Conservation (phyloP, 139 green algal species). For the Chlorella sp. region DNA sequence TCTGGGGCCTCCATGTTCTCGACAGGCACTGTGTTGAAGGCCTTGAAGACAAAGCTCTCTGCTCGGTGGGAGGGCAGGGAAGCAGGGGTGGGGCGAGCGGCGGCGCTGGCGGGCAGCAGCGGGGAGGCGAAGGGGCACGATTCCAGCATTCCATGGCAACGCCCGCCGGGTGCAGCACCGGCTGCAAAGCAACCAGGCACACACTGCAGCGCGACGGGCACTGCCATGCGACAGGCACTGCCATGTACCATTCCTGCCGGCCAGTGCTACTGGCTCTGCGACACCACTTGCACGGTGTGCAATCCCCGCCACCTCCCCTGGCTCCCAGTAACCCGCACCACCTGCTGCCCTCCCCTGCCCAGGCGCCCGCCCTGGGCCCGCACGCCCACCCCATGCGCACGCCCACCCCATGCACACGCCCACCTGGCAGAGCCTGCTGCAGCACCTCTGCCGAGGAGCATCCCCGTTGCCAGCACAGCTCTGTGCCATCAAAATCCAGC, state of each 20-base stretch:
- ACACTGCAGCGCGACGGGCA: too few relatives aligned
- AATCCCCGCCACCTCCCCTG: neutral
- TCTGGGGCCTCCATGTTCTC: constrained; percentile 39
- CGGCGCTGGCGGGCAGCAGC: neutral
- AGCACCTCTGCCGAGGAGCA: constrained; percentile 16
- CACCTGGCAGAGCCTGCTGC: constrained; percentile 23
- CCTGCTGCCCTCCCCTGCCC: neutral
- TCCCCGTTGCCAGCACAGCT: constrained; percentile 6
- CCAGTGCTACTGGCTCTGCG: too few relatives aligned
- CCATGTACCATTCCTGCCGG: too few relatives aligned
- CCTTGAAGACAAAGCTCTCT: constrained; percentile 44
- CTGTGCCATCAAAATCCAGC: neutral
- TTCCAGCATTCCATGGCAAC: too few relatives aligned
- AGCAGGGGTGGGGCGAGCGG: neutral
- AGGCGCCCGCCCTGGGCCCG: neutral
- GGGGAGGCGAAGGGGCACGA: too few relatives aligned
- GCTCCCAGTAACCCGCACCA: neutral
- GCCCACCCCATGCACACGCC: too few relatives aligned
- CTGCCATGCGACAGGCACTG: too few relatives aligned
- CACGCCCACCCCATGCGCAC: too few relatives aligned
- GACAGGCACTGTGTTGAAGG: constrained; percentile 42
- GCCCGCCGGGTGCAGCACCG: too few relatives aligned
- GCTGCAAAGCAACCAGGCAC: too few relatives aligned
- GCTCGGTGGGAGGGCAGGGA: neutral
- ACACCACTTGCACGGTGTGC: too few relatives aligned